phyloP scores from a whole-genome alignment of 495 filamentous ascomycete species.

The Diplogelasinospora grovesii region DNA sequence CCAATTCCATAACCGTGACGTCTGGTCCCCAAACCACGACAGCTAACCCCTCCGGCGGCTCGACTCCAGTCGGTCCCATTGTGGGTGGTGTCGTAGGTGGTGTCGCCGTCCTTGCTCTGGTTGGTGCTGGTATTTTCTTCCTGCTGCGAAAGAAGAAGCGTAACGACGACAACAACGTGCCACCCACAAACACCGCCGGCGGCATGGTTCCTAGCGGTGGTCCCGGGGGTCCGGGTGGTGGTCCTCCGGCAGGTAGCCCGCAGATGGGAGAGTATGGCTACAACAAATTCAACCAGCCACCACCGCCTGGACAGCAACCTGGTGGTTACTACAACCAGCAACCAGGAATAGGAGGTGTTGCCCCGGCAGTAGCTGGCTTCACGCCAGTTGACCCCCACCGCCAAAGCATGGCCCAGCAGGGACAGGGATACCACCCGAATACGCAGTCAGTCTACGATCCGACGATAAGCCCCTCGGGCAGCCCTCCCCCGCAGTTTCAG shows the following conservation, averaged over 20 bases:
- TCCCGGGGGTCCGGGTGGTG: background rate
- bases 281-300: too few species aligned
- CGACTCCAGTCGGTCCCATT: slow-evolving; percentile 25
- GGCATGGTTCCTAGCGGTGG: background rate
- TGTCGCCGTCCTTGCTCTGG: slow-evolving; percentile 31
- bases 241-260: background rate
- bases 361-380: background rate
- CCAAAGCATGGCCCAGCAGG: slow-evolving; percentile 14
- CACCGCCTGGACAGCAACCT: slow-evolving; percentile 1
- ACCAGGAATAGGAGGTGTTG: too few species aligned
- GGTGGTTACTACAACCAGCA: slow-evolving; percentile 6
- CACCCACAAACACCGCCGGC: background rate
- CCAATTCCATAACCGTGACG: background rate
- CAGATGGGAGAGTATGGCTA: too few species aligned
- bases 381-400: slow-evolving; percentile 9
- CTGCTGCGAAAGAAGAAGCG: slow-evolving; percentile 32
- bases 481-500: slow-evolving; percentile 15
- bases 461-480: slow-evolving; percentile 4
- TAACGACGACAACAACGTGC: slow-evolving; percentile 19
- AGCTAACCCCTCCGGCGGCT: slow-evolving; percentile 1
- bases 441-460: slow-evolving; percentile 2
- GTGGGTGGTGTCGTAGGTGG: slow-evolving; percentile 46
- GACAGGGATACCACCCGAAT: slow-evolving; percentile 5
- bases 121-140: slow-evolving; percentile 35
- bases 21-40: background rate